Base-by-base conservation (phyloP, 768 basidiomycete species). In the Russula brevipes region DNA sequence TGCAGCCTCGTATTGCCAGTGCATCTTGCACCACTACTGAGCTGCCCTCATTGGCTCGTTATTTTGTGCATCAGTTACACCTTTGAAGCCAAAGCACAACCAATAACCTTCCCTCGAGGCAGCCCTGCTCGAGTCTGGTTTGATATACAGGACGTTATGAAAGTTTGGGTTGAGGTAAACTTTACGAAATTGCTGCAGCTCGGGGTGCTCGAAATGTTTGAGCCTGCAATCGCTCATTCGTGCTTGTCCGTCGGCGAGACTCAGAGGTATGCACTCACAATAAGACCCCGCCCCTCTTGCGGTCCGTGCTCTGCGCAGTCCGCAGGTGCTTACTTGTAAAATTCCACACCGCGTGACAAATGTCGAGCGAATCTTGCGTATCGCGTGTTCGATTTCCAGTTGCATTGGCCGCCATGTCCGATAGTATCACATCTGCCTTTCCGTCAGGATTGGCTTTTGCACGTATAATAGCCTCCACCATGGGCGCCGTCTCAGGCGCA, bases 391-490 rank as follows among this genome's bases (percentile, higher is more conserved):
- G 72, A 63, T 88, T 85, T 5, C 96, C 95, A 2, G 87, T 82
- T 63, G 85, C 78, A 72, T 94, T 94, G 19, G 85, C 85, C 17
- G 94, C 91, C 88, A 98, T 94, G 70, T 97, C 95, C 8, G 88
- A 91, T 4, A 97, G 78, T 31, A 97, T 82, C 17, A 95, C 76
- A 71, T 98, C 93, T 7, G 85, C 88, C 73, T 80, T 82, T 10
- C 76, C 73, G 17, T 73, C 70, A 3, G 70, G 70, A 59, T 77
- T 76, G 30, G 65, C 66, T 31, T 72, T 58, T 42, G 59, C 67
- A 38, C 66, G 64, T 36, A 82, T 74, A 31, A 78, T 71, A 39
- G 71, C 68, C n/a, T 73, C 73, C 33, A 94, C 76, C 31, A 75
- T 70, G 3, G 61, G 60, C 42, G 80, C 79, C 0, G 87, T 82